A percentile compares a stretch with the other conserved stretches of the same genome.
phyloP scores from a whole-genome alignment of 2,329 filamentous ascomycete genomes.

The Teratosphaeria pseudoeucalypti region DNA sequence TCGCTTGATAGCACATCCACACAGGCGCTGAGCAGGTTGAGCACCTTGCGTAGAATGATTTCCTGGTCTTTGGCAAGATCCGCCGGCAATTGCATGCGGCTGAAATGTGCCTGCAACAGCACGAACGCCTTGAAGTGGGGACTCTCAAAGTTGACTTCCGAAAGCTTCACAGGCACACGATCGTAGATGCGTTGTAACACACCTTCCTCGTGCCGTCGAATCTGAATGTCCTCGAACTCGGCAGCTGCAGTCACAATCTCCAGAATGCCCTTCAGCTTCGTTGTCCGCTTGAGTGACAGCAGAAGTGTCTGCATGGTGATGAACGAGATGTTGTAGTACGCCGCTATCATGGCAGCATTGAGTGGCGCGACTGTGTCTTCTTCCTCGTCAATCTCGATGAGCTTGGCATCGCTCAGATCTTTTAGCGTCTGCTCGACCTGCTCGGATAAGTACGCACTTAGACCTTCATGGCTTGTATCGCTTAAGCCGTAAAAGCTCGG shows the following conservation, averaged over 20 bases:
- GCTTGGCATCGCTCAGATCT: constrained; percentile 83
- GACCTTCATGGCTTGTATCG: constrained; percentile 78
- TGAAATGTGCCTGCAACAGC: constrained; percentile 94
- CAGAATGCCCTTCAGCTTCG: constrained; percentile 91
- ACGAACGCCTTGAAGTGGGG: constrained; percentile 98
- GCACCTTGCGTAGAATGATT: constrained; percentile 68
- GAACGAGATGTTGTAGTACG: constrained; percentile 99
- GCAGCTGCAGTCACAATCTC: constrained; percentile 96
- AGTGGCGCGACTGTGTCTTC: constrained; percentile 78
- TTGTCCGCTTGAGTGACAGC: constrained; percentile 74
- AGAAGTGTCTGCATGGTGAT: constrained; percentile 99
- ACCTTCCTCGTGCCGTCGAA: constrained; percentile 81
- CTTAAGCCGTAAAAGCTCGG: constrained; percentile 91
- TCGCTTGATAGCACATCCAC: constrained; percentile 95
- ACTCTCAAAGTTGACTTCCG: constrained; percentile 75
- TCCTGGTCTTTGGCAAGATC: constrained; percentile 96
- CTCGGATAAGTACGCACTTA: constrained; percentile 91
- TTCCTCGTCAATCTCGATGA: constrained; percentile 85
- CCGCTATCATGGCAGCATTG: constrained; percentile 95
- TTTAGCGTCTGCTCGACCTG: constrained; percentile 86
- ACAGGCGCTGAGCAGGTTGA: constrained; percentile 79
- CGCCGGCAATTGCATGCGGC: constrained; percentile 88
- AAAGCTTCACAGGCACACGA: constrained; percentile 89
- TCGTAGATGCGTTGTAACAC: constrained; percentile 89
- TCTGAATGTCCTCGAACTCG: constrained; percentile 92